These are phyloP conservation scores for Amylocarpus encephaloides DNA, from an alignment of 2,329 filamentous ascomycete species.

Conservation along the genomic window DNA sequence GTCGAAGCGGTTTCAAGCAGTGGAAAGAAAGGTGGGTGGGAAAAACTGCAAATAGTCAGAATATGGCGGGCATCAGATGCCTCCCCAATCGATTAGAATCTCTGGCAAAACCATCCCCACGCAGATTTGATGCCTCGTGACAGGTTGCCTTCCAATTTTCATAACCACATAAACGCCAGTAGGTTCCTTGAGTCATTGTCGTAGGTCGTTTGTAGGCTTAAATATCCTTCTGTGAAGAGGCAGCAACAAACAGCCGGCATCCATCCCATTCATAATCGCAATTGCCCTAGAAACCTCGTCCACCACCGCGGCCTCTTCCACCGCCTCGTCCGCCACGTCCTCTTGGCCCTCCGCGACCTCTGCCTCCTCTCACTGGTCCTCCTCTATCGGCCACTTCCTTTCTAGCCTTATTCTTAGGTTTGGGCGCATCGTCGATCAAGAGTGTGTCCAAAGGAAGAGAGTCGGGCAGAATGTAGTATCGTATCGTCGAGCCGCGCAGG, in stretches of 20 bases:
- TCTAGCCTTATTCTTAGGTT: slow-evolving; percentile 98
- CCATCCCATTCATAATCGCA: neutral
- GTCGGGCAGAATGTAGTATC: slow-evolving; percentile 95
- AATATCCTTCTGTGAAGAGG: neutral
- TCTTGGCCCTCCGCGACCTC: slow-evolving; percentile 39
- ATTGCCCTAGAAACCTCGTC: slow-evolving; percentile 35
- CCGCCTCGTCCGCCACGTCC: slow-evolving; percentile 44
- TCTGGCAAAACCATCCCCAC: neutral
- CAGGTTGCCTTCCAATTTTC: slow-evolving; percentile 16
- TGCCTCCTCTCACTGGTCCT: slow-evolving; percentile 35
- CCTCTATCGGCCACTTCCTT: slow-evolving; percentile 68
- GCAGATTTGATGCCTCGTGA: neutral
- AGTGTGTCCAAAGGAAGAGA: slow-evolving; percentile 91
- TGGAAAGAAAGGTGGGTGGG: slow-evolving; percentile 87
- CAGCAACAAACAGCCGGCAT: neutral
- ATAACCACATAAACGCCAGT: slow-evolving; percentile 21
- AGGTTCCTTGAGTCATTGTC: slow-evolving; percentile 2
- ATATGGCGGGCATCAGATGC: slow-evolving; percentile 55
- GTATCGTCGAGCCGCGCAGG: slow-evolving; percentile 90
- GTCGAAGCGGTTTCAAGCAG: slow-evolving; percentile 74
- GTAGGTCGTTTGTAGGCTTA: neutral
- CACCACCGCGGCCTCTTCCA: slow-evolving; percentile 50
- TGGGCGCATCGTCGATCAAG: slow-evolving; percentile 91
- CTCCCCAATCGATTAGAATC: slow-evolving; percentile 2
- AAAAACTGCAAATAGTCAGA: slow-evolving; percentile 82